Evolutionary conservation across 208 protist species (phyloP).

Genomic region (Wallacemonas sp.): DNA sequence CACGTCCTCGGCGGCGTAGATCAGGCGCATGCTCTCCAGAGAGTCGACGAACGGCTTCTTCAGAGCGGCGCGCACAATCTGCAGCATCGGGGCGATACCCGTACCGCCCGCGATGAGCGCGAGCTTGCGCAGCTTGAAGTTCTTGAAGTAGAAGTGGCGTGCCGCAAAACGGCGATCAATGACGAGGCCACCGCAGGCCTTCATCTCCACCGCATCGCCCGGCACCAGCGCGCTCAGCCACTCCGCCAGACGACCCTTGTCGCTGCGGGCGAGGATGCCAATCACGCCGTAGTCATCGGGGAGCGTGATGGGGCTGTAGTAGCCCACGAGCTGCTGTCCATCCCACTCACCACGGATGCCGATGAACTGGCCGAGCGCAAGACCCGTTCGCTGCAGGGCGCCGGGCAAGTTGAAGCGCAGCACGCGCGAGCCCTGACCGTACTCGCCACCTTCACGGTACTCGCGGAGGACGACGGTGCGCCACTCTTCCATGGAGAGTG

Average conservation of each 20-base stretch:
- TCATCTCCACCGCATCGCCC: conserved; percentile 78
- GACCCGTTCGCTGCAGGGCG: conserved; percentile 64
- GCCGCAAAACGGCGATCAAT: conserved; percentile 47
- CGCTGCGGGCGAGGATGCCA: conserved; percentile 55
- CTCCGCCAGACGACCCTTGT: conserved; percentile 51
- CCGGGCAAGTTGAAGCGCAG: conserved; percentile 77
- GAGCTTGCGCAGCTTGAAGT: conserved; percentile 50
- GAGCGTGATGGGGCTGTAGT: conserved; percentile 79
- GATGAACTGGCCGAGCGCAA: conserved; percentile 79
- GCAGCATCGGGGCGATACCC: conserved; percentile 92
- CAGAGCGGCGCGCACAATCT: conserved; percentile 86
- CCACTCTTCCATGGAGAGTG: conserved; percentile 39
- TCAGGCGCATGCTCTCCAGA: conserved; percentile 55
- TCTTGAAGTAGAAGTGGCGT: conserved; percentile 62
- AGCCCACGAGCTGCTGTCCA: conserved; percentile 50
- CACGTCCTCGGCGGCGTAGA: conserved; percentile 71
- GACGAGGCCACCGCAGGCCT: conserved; percentile 59
- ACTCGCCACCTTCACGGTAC: conserved; percentile 15
- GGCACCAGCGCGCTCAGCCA: conserved; percentile 65
- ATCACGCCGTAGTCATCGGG: conserved; percentile 69
- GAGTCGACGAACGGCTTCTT: conserved; percentile 63
- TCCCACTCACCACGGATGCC: conserved; percentile 55
- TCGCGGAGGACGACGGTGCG: conserved; percentile 16
- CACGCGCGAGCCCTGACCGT: conserved; percentile 40
- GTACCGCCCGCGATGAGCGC: conserved; percentile 80